These are phyloP conservation scores for Zizania palustris DNA, from an alignment of 202 grass and related monocot genomes.

Conservation along the genomic window DNA sequence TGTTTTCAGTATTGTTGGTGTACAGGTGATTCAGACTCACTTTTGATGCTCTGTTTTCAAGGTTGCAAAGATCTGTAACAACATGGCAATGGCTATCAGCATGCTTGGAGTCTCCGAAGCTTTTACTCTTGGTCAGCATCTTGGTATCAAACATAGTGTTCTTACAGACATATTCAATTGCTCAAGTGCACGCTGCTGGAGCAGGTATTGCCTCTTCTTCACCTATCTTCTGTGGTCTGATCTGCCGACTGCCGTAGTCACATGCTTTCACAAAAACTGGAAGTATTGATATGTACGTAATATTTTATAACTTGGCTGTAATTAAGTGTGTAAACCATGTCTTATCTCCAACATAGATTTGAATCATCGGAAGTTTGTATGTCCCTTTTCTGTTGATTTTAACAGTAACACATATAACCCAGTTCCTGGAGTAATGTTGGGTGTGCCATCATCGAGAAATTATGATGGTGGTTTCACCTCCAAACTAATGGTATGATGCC, in stretches of 20 bases:
- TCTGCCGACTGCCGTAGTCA: not conserved
- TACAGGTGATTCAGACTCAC: not conserved
- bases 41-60: constrained; percentile 40
- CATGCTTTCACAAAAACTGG: not conserved
- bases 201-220: constrained; percentile 58
- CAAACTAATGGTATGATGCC: constrained; percentile 76
- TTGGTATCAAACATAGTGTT: constrained; percentile 75
- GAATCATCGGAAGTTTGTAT: constrained; percentile 32
- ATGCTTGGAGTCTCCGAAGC: constrained; percentile 93
- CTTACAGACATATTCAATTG: constrained; percentile 93
- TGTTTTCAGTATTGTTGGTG: not conserved
- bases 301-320: constrained; percentile 3
- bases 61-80: constrained; percentile 98
- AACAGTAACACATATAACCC: constrained; percentile 91
- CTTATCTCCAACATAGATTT: not conserved
- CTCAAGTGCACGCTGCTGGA: constrained; percentile 95
- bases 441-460: constrained; percentile 78
- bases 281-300: not conserved
- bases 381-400: constrained; percentile 20
- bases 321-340: not conserved
- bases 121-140: constrained; percentile 85
- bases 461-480: constrained; percentile 86
- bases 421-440: constrained; percentile 82
- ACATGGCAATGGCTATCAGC: constrained; percentile 93
- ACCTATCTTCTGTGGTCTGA: not conserved